A percentile compares a stretch with the other conserved stretches of the same genome.
Conservation (phyloP, 78 protist genomes). For the Protostelium mycophagum region DNA sequence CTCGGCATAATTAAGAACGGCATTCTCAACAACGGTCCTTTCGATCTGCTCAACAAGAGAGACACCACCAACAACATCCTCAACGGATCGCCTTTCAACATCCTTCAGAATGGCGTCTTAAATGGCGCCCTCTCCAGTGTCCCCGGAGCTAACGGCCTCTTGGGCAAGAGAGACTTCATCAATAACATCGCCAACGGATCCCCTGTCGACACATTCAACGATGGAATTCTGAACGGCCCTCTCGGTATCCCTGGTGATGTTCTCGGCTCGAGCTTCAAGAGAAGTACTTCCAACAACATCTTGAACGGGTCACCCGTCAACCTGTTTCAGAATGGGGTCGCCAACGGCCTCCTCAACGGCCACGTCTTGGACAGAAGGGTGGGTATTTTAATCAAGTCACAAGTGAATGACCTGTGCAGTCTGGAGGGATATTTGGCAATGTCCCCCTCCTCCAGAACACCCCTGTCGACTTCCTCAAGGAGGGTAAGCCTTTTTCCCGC, state of each 20-base stretch:
- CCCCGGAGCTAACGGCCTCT: not conserved
- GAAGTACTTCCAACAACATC: not conserved
- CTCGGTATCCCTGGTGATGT: not conserved
- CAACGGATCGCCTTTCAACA: not conserved
- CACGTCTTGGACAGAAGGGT: too few species aligned
- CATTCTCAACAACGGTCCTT: not conserved
- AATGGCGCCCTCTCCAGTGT: not conserved
- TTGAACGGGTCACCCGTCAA: not conserved
- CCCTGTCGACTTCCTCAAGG: not conserved
- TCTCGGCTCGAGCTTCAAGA: not conserved
- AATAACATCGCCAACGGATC: not conserved
- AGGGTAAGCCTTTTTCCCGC: not conserved
- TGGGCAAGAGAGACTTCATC: not conserved
- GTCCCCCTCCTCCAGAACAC: not conserved
- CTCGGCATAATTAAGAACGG: not conserved
- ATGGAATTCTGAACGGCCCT: too few species aligned
- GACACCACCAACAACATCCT: not conserved
- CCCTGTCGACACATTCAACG: too few species aligned
- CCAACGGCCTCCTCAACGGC: not conserved
- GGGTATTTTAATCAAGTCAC: too few species aligned
- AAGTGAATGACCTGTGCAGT: too few species aligned
- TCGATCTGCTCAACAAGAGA: not conserved
- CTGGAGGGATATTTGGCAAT: too few species aligned
- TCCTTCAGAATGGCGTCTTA: not conserved
- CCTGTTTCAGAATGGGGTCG: not conserved